phyloP scores from a whole-genome alignment of 805 yeast species.

The Saturnispora zaruensis region DNA sequence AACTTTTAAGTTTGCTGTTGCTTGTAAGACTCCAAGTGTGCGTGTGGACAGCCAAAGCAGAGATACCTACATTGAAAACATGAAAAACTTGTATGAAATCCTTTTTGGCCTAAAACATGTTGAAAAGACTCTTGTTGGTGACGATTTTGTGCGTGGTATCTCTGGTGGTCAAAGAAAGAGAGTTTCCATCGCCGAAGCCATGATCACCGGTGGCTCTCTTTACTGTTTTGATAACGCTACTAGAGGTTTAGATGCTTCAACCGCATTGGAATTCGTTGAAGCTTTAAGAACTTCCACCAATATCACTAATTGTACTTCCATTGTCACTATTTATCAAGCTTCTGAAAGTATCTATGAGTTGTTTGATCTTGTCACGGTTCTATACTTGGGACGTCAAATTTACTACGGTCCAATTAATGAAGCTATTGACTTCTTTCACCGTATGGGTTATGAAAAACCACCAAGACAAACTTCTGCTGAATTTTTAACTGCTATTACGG shows the following conservation, averaged over 20 bases:
- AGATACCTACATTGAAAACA: slow-evolving; percentile 32
- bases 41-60: slow-evolving; percentile 35
- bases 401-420: slow-evolving; percentile 46
- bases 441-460: slow-evolving; percentile 57
- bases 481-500: slow-evolving; percentile 58
- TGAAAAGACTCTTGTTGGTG: slow-evolving; percentile 55
- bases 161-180: slow-evolving; percentile 71
- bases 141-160: slow-evolving; percentile 59
- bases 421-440: slow-evolving; percentile 46
- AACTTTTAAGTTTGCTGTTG: slow-evolving; percentile 46
- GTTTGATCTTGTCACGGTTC: slow-evolving; percentile 52
- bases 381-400: slow-evolving; percentile 54
- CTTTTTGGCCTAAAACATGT: slow-evolving; percentile 53
- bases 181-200: slow-evolving; percentile 60
- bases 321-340: slow-evolving; percentile 63
- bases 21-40: slow-evolving; percentile 46
- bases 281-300: slow-evolving; percentile 54
- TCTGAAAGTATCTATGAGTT: slow-evolving; percentile 54
- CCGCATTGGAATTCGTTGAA: slow-evolving; percentile 57
- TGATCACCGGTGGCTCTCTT: slow-evolving; percentile 43
- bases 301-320: slow-evolving; percentile 45
- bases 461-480: slow-evolving; percentile 62
- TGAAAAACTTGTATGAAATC: slow-evolving; percentile 42
- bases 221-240: slow-evolving; percentile 66
- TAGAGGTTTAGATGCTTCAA: slow-evolving; percentile 62